Base-by-base conservation (phyloP, 257 asterid genomes). In the Solanum chmielewskii region DNA sequence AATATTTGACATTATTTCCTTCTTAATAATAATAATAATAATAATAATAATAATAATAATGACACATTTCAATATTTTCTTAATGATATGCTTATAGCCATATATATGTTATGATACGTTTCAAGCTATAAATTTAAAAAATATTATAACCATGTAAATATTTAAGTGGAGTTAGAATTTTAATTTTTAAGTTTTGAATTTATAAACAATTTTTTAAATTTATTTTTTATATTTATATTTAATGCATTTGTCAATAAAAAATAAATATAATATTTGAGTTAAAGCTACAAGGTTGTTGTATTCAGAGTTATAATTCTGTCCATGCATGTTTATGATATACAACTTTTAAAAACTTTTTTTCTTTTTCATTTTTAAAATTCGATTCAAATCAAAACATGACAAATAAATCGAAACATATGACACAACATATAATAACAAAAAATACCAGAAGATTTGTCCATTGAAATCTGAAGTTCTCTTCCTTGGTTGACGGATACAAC, bases 391-490 rank as follows among this genome's bases (percentile, higher is more conserved):
- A 62, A 62, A 62, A 6, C 29, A 14, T 13, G 21, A 12, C 6
- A 7, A 7, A 68, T 12, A 68, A 68, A 68, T 68, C 1, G 0
- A 27, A 70, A 15, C 13, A 29, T 9, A 70, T 1, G 21, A 8
- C 14, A 8, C 9, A 27, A 14, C 5, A 15, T 8, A 31, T 27
- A 2, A 29, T 31, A 66, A 68, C 16, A 76, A 37, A 47, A 62
- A 88, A 2, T 87, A 95, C 98, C 98, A 1, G 93, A 91, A n/a
- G n/a, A 21, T 0, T 0, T 2, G 49, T 95, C 98, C 92, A 94
- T 74, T 56, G 92, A 91, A 13, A 94, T 86, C 85, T 92, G 94
- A 87, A 91, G 90, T 68, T 92, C 90, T 88, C 86, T 91, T 76
- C 93, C 91, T 59, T 90, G 93, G 73, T 91, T 78, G 60, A 87